A percentile compares a stretch with the other conserved stretches of the same genome.
phyloP scores from a whole-genome alignment of 352 stramenopile genomes.

The Globisporangium ultimum region DNA sequence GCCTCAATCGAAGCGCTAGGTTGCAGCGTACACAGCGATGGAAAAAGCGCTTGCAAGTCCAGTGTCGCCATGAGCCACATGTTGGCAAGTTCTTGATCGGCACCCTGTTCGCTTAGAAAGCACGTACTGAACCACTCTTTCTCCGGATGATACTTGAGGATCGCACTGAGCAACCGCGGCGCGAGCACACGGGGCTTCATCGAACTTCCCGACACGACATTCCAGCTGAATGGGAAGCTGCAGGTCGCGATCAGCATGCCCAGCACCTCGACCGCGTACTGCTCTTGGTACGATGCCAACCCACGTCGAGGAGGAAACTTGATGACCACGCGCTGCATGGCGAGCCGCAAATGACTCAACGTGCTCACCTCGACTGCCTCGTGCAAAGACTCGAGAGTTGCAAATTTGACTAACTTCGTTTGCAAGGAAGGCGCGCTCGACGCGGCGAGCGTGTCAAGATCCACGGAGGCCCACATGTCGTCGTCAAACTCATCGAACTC shows the following conservation, averaged over 20 bases:
- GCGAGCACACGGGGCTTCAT: slow-evolving; percentile 51
- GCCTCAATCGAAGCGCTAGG: slow-evolving; percentile 6
- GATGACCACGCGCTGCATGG: slow-evolving; percentile 56
- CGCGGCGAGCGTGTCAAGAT: slow-evolving; percentile 29
- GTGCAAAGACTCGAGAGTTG: slow-evolving; percentile 25
- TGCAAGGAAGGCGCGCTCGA: slow-evolving; percentile 1
- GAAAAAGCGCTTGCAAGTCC: slow-evolving; percentile 39
- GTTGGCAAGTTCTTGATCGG: slow-evolving; percentile 49
- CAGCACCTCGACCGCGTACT: slow-evolving; percentile 68
- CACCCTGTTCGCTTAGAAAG: slow-evolving; percentile 54
- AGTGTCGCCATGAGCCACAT: slow-evolving; percentile 71
- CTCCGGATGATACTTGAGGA: slow-evolving; percentile 51
- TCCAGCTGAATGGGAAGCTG: slow-evolving; percentile 65
- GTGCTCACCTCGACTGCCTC: slow-evolving; percentile 24
- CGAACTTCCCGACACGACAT: slow-evolving; percentile 26
- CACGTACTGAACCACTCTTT: slow-evolving; percentile 66
- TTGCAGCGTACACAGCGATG: slow-evolving; percentile 9
- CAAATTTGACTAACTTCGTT: not conserved
- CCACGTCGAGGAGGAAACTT: slow-evolving; percentile 33
- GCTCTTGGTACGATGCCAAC: slow-evolving; percentile 35
- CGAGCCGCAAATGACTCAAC: slow-evolving; percentile 30
- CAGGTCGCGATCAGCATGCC: slow-evolving; percentile 56
- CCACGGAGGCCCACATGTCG: slow-evolving; percentile 35
- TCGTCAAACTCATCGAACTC: slow-evolving; percentile 56
- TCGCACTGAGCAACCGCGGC: slow-evolving; percentile 49